Conservation (phyloP, 495 filamentous ascomycete species). For the Aspergillus taichungensis region DNA sequence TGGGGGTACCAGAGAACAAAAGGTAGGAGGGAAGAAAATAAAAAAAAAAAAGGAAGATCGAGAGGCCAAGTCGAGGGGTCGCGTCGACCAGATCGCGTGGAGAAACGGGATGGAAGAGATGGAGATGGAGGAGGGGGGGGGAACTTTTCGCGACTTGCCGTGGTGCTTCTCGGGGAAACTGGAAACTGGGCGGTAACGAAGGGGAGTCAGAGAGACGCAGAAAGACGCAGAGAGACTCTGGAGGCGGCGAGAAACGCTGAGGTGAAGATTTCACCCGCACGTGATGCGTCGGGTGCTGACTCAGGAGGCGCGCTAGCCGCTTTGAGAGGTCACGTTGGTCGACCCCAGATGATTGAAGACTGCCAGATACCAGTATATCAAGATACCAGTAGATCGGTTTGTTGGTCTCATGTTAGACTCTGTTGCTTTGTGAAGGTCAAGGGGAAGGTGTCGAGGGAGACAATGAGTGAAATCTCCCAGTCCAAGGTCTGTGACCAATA, state of each 20-base stretch:
- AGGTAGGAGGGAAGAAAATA: slow-evolving; percentile 20
- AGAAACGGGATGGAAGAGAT: slow-evolving; percentile 33
- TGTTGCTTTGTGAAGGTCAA: no score
- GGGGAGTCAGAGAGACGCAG: slow-evolving; percentile 16
- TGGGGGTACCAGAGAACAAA: slow-evolving; percentile 5
- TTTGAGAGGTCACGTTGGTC: no score
- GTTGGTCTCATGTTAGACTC: no score
- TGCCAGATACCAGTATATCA: no score
- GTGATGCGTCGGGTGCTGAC: slow-evolving; percentile 15
- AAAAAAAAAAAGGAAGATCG: slow-evolving; percentile 12
- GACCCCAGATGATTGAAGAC: no score
- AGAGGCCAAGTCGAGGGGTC: slow-evolving; percentile 18
- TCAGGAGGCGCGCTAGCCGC: slow-evolving; percentile 2
- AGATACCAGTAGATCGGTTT: no score
- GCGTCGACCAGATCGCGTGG: slow-evolving; percentile 30
- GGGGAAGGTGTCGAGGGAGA: no score
- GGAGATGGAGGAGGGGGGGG: slow-evolving; percentile 37
- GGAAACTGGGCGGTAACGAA: slow-evolving; percentile 34
- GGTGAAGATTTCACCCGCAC: slow-evolving; percentile 34
- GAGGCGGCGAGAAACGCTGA: slow-evolving; percentile 1
- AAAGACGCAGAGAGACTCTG: no score
- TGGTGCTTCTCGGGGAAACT: slow-evolving; percentile 33
- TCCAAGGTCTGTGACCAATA: no score
- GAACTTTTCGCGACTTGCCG: slow-evolving; percentile 30
- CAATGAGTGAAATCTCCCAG: no score